Evolutionary conservation across 192 early-diverging fungal genomes (phyloP), one percentile per base, ranked within the genome.

Genomic region (Podila minutissima): DNA sequence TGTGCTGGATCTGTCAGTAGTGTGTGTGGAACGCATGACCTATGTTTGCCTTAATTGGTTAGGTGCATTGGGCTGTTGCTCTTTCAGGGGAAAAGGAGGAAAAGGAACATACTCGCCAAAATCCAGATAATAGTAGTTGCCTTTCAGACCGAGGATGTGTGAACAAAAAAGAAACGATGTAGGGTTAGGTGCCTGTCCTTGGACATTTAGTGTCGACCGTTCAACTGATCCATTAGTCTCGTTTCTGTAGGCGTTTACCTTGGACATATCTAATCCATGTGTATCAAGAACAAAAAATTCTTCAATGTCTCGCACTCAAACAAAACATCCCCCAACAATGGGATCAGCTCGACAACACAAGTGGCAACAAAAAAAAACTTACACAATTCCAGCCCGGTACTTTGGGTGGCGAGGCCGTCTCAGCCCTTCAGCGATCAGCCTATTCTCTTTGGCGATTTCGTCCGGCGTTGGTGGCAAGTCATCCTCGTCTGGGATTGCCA

Each of bases 81-180:
- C 9, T 33, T 17, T 46, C 41, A 15, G 11, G 19, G 41, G 5
- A 2, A 20, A 15, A 2, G 19, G 20, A 1, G 31, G 31, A 4
- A 15, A 22, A 29, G 13, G 4, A 46, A 67, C 73, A 41, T 74
- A 74, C 73, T 81, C 77, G 65, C 77, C 77, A 68, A 81, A 81
- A 33, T 81, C 77, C 38, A 81, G 61, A 49, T 81, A 81, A 35
- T 81, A 81, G 64, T 41, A 59, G 67, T 81, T 81, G 22, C 77
- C 75, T 72, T 6, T 8, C 22, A 24, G 13, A 41, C 5, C 32
- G 9, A 29, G 3, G 29, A 46, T 15, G 41, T 17, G 3, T 17
- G 41, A 46, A 46, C 41, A 37, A 37, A 37, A 2, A 46, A 0
- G 2, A 41, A 41, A 41, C 11, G 38, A 41, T 37, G 38, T 13